Evolutionary conservation across 1,284 basidiomycete species (phyloP).

Genomic region (Schizopora paradoxa): DNA sequence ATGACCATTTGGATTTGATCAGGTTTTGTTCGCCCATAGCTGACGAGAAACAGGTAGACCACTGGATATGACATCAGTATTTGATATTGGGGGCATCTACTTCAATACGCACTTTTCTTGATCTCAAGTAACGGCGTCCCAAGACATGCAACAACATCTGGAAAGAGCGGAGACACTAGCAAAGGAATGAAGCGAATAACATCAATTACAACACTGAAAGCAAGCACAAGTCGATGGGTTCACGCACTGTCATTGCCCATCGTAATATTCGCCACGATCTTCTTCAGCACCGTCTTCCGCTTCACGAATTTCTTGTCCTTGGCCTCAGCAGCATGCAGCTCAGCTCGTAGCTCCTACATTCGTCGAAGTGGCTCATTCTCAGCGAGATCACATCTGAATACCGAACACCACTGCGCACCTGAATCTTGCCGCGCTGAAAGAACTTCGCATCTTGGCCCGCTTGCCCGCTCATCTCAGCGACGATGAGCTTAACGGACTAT

Average conservation of each 20-base stretch:
- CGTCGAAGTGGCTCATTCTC: neutral
- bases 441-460: constrained; percentile 83
- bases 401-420: constrained; percentile 46
- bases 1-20: constrained; percentile 87
- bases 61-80: constrained; percentile 45
- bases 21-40: constrained; percentile 85
- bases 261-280: constrained; percentile 93
- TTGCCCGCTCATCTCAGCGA: constrained; percentile 45
- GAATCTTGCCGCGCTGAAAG: constrained; percentile 88
- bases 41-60: constrained; percentile 91
- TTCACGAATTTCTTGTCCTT: constrained; percentile 94
- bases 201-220: neutral
- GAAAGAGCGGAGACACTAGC: constrained; percentile 89
- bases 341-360: constrained; percentile 73
- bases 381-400: neutral
- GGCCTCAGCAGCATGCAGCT: constrained; percentile 82
- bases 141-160: constrained; percentile 85
- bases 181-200: constrained; percentile 18
- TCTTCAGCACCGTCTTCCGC: constrained; percentile 89
- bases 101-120: constrained; percentile 89
- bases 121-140: constrained; percentile 90
- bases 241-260: constrained; percentile 91
- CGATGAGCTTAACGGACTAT: neutral
- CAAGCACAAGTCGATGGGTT: constrained; percentile 14
- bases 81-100: no score